A percentile compares a stretch with the other conserved stretches of the same genome.
These are phyloP conservation scores for Colletotrichum trifolii DNA, from an alignment of 2,329 filamentous ascomycete genomes.

Conservation along the genomic window DNA sequence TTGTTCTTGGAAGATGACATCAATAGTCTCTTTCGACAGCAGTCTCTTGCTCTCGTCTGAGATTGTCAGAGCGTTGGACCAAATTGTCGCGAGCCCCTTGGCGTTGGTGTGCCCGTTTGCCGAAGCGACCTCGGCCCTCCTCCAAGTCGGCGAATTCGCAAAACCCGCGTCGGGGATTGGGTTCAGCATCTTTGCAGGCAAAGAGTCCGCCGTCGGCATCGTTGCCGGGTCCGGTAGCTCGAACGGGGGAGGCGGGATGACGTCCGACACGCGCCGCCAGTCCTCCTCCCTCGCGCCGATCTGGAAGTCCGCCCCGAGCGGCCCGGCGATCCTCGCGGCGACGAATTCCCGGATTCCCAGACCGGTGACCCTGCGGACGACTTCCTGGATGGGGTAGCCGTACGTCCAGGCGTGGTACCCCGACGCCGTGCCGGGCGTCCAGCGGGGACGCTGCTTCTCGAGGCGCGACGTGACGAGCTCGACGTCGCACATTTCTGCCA, in stretches of 20 bases:
- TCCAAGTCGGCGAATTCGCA: slow-evolving; percentile 46
- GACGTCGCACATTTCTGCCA: slow-evolving; percentile 48
- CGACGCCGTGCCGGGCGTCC: slow-evolving; percentile 54
- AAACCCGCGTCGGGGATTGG: slow-evolving; percentile 38
- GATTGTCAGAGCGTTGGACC: slow-evolving; percentile 44
- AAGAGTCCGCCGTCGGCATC: slow-evolving; percentile 40
- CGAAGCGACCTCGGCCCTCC: slow-evolving; percentile 53
- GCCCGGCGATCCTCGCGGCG: slow-evolving; percentile 48
- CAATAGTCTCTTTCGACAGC: slow-evolving; percentile 53
- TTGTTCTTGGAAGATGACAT: slow-evolving; percentile 58
- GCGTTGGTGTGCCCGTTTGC: slow-evolving; percentile 59
- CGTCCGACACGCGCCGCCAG: slow-evolving; percentile 51
- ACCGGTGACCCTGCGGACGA: slow-evolving; percentile 54
- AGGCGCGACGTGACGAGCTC: slow-evolving; percentile 46
- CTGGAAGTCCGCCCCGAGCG: slow-evolving; percentile 58
- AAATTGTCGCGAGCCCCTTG: slow-evolving; percentile 52
- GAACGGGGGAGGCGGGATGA: slow-evolving; percentile 42
- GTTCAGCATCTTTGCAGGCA: slow-evolving; percentile 43
- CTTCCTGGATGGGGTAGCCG: slow-evolving; percentile 55
- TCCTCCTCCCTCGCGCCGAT: slow-evolving; percentile 55
- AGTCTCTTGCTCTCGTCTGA: slow-evolving; percentile 42
- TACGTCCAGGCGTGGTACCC: slow-evolving; percentile 55
- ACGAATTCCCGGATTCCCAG: slow-evolving; percentile 55
- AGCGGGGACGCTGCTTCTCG: slow-evolving; percentile 54
- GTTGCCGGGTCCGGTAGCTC: background rate